These are phyloP conservation scores for Mycena sanguinolenta DNA, from an alignment of 768 basidiomycete genomes.

Conservation along the genomic window DNA sequence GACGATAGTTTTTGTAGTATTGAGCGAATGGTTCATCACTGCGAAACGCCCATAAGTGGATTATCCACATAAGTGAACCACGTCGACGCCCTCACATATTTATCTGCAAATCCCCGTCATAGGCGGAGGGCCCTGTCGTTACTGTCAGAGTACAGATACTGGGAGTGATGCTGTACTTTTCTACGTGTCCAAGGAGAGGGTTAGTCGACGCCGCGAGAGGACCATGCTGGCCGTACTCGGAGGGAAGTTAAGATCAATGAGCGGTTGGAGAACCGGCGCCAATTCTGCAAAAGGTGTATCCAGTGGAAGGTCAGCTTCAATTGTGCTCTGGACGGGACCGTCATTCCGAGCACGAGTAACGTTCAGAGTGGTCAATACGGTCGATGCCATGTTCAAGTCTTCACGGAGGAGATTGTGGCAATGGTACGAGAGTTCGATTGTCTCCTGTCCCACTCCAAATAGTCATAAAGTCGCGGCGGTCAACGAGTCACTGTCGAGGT, in stretches of 20 bases:
- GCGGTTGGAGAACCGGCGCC: background rate
- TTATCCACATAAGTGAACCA: too few relatives aligned
- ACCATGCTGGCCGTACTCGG: background rate
- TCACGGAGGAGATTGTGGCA: too few relatives aligned
- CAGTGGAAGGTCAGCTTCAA: background rate
- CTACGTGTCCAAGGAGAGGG: background rate
- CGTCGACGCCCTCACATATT: background rate
- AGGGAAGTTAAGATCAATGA: background rate
- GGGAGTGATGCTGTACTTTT: background rate
- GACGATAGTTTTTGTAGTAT: too few relatives aligned
- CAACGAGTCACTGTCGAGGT: too few relatives aligned
- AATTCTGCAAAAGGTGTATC: background rate
- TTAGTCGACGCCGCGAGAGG: too few relatives aligned
- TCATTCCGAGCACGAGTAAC: background rate
- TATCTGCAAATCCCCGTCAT: background rate
- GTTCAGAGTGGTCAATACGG: background rate
- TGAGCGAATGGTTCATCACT: too few relatives aligned
- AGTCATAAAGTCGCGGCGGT: too few relatives aligned
- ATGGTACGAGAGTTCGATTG: too few relatives aligned
- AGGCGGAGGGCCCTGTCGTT: conserved; percentile 4
- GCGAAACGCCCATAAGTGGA: too few relatives aligned
- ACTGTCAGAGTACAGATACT: background rate
- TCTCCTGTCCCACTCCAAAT: too few relatives aligned
- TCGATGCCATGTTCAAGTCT: background rate
- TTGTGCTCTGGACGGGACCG: background rate